Conservation (phyloP, 768 basidiomycete species). For the Melanogaster broomeanus region DNA sequence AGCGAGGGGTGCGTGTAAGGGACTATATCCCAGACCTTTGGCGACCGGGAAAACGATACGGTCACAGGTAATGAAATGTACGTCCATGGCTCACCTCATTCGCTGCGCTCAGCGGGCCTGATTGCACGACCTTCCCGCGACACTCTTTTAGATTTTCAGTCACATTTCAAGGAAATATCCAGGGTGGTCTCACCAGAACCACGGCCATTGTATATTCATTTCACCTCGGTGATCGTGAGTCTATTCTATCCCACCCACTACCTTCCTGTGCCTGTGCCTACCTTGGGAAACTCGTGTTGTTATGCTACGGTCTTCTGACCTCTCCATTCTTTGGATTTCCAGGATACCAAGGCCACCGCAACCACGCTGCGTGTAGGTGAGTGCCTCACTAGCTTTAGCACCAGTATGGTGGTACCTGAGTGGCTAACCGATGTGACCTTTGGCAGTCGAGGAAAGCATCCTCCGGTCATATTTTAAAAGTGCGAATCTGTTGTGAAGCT, state of each 20-base stretch:
- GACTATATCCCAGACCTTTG: slow-evolving; percentile 75
- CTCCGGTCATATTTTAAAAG: slow-evolving; percentile 67
- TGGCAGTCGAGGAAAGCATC: slow-evolving; percentile 69
- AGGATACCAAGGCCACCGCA: slow-evolving; percentile 79
- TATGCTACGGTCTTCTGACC: slow-evolving; percentile 7
- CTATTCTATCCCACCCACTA: not conserved
- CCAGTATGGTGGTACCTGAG: not conserved
- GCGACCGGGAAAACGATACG: slow-evolving; percentile 70
- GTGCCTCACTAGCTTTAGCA: slow-evolving; percentile 19
- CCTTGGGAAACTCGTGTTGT: not conserved
- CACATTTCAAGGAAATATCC: slow-evolving; percentile 77
- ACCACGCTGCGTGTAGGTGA: slow-evolving; percentile 67
- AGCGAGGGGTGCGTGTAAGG: slow-evolving; percentile 62
- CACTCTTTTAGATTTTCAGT: slow-evolving; percentile 62
- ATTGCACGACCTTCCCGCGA: slow-evolving; percentile 7
- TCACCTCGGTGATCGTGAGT: slow-evolving; percentile 78
- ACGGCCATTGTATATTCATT: slow-evolving; percentile 69
- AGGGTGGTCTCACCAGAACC: slow-evolving; percentile 61
- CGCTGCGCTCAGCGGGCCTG: slow-evolving; percentile 4
- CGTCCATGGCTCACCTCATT: slow-evolving; percentile 24
- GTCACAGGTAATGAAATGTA: slow-evolving; percentile 71
- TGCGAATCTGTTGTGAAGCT: slow-evolving; percentile 63
- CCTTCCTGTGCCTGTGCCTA: slow-evolving; percentile 6
- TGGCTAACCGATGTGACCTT: slow-evolving; percentile 3
- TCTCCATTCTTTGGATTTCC: slow-evolving; percentile 10